phyloP scores from a whole-genome alignment of 768 basidiomycete genomes.

The Rhodotorula kratochvilovae region DNA sequence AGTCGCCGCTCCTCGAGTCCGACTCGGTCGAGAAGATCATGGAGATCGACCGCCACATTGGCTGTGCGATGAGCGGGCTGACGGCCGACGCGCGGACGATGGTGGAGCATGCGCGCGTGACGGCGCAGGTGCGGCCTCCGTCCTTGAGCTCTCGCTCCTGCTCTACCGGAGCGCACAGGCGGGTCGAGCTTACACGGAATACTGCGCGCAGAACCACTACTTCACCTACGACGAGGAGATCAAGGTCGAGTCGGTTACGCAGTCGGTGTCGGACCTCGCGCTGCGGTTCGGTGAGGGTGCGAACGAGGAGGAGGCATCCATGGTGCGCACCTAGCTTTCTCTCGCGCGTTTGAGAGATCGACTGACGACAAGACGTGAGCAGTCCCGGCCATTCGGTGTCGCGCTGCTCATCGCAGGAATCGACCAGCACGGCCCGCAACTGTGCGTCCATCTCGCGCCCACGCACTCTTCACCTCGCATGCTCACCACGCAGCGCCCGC shows the following conservation, averaged over 20 bases:
- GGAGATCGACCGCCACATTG: conserved; percentile 96
- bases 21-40: conserved; percentile 98
- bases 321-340: conserved; percentile 53
- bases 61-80: conserved; percentile 91
- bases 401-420: conserved; percentile 95
- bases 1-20: conserved; percentile 90
- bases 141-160: background rate
- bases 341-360: background rate
- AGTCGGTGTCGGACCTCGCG: conserved; percentile 96
- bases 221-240: conserved; percentile 97
- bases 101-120: conserved; percentile 98
- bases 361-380: background rate
- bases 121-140: conserved; percentile 53
- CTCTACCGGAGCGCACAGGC: too few species aligned
- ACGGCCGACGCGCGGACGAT: conserved; percentile 98
- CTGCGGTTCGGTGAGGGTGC: conserved; percentile 97
- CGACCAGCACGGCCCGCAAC: conserved; percentile 89
- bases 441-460: conserved; percentile 58
- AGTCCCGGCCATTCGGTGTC: conserved; percentile 95
- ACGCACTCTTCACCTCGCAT: background rate
- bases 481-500: conserved; percentile 7
- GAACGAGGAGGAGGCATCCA: conserved; percentile 97
- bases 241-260: conserved; percentile 95
- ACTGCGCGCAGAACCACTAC: conserved; percentile 66
- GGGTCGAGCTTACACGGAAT: too few species aligned